A percentile compares a stretch with the other conserved stretches of the same genome.
Conservation (phyloP, 164 flowering plant genomes). For the Umbilicus rupestris region DNA sequence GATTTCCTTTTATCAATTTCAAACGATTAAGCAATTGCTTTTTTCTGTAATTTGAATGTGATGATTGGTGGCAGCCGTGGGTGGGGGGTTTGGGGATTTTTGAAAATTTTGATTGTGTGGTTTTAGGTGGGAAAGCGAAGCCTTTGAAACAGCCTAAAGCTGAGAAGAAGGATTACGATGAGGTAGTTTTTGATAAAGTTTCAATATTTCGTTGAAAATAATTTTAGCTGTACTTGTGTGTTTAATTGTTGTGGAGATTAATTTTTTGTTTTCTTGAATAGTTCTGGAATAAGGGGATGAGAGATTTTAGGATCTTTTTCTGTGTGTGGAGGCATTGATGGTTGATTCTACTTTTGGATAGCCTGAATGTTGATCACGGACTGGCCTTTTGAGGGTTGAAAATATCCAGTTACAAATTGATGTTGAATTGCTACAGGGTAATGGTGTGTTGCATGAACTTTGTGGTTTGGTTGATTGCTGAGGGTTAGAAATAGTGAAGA, state of each 20-base stretch:
- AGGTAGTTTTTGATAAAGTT: not conserved
- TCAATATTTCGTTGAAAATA: not conserved
- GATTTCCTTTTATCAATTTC: not conserved
- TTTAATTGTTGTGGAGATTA: not conserved
- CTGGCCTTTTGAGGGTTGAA: too few species aligned
- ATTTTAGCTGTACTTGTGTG: not conserved
- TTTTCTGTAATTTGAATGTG: not conserved
- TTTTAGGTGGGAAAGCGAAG: conserved; percentile 7
- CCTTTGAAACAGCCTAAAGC: conserved; percentile 3
- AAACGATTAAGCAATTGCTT: not conserved
- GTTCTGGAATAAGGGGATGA: not conserved
- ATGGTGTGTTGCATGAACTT: too few species aligned
- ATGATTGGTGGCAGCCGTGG: not conserved
- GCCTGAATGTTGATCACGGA: too few species aligned
- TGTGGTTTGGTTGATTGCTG: too few species aligned
- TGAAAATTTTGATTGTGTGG: not conserved
- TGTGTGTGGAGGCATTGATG: too few species aligned
- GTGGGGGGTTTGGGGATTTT: not conserved
- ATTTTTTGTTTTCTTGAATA: not conserved
- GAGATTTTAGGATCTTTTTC: not conserved
- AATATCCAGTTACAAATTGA: too few species aligned
- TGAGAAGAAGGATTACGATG: conserved; percentile 2
- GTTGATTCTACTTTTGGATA: too few species aligned
- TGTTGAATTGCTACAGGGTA: too few species aligned
- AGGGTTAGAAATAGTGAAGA: too few species aligned